phyloP scores from a whole-genome alignment of 306 rosid genomes.

The Nissolia schottii region DNA sequence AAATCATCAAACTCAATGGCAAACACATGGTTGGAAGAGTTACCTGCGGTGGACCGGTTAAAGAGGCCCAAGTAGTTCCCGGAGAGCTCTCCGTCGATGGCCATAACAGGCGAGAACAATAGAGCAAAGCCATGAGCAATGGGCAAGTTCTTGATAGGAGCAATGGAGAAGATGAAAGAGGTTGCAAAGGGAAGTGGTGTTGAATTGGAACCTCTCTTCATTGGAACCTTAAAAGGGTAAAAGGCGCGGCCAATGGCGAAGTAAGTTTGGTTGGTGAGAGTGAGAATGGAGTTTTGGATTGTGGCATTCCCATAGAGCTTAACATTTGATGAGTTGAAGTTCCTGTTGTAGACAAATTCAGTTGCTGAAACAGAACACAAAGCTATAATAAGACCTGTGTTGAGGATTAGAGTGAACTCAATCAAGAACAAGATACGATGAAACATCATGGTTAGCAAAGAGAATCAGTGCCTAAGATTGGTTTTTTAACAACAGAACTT shows the following conservation, averaged over 20 bases:
- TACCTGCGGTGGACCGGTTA: conserved; percentile 43
- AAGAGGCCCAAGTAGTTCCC: conserved; percentile 54
- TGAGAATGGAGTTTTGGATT: conserved; percentile 38
- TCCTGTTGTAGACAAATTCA: conserved; percentile 56
- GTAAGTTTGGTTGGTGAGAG: conserved; percentile 46
- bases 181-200: conserved; percentile 44
- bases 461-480: background rate
- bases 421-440: background rate
- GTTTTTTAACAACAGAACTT: background rate
- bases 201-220: conserved; percentile 30
- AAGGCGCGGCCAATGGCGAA: conserved; percentile 60
- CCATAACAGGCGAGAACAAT: conserved; percentile 35
- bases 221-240: conserved; percentile 44
- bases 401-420: background rate
- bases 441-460: conserved; percentile 28
- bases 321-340: conserved; percentile 55
- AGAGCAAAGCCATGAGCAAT: conserved; percentile 59
- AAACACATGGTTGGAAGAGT: conserved; percentile 41
- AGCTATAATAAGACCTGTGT: background rate
- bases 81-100: conserved; percentile 36
- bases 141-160: conserved; percentile 35
- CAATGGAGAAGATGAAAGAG: conserved; percentile 59
- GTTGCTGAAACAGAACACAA: conserved; percentile 30
- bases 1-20: conserved; percentile 61
- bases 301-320: conserved; percentile 47